Evolutionary conservation across 2,329 filamentous ascomycete genomes (phyloP).

Genomic region (Scedosporium dehoogii): DNA sequence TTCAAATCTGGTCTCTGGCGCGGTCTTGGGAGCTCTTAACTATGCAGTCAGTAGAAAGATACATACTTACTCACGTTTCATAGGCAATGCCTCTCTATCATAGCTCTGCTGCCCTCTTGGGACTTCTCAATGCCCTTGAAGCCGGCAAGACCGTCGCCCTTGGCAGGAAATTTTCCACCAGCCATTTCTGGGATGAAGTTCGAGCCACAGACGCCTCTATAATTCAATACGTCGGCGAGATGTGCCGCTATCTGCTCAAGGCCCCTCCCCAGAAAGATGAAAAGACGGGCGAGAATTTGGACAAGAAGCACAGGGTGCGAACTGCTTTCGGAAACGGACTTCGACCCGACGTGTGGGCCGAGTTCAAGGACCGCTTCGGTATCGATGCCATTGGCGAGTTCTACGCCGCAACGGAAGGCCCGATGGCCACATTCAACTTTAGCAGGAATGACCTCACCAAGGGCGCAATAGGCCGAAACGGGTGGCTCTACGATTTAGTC

Average conservation of each 20-base stretch:
- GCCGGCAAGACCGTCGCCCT: conserved; percentile 58
- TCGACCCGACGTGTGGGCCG: conserved; percentile 75
- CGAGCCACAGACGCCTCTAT: conserved; percentile 61
- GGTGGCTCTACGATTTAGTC: conserved; percentile 48
- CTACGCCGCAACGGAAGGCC: conserved; percentile 69
- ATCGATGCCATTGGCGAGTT: conserved; percentile 68
- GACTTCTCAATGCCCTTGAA: conserved; percentile 50
- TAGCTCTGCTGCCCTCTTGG: conserved; percentile 64
- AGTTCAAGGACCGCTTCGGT: conserved; percentile 71
- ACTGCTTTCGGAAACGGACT: conserved; percentile 77
- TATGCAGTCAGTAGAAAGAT: neutral
- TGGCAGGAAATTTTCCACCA: conserved; percentile 68
- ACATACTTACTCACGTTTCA: neutral
- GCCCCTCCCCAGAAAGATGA: conserved; percentile 54
- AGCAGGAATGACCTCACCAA: conserved; percentile 61
- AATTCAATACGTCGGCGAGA: conserved; percentile 84
- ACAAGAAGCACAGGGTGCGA: conserved; percentile 63
- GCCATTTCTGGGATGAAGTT: conserved; percentile 67
- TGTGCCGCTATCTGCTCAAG: conserved; percentile 69
- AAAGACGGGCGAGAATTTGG: conserved; percentile 55
- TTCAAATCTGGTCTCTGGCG: conserved; percentile 3
- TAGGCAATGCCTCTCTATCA: conserved; percentile 87
- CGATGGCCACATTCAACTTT: conserved; percentile 60
- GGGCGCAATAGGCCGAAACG: conserved; percentile 71
- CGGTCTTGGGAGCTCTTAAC: neutral